Evolutionary conservation across 805 yeast species (phyloP).

Genomic region (Metschnikowia shivogae): DNA sequence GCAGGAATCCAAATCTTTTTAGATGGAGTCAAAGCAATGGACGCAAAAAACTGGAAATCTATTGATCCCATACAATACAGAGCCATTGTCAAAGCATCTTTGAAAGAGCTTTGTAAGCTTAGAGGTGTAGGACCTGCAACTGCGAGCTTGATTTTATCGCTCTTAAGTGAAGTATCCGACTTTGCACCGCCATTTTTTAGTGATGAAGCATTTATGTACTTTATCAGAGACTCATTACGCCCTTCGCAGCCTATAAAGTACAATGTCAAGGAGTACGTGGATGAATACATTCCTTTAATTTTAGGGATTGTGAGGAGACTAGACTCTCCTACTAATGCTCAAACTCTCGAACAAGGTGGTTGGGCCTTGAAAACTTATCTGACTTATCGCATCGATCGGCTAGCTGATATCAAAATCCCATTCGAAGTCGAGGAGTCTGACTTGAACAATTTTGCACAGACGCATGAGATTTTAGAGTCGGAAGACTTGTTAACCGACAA

Average conservation of each 20-base stretch:
- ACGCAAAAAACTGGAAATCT: slow-evolving; percentile 8
- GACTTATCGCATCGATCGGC: slow-evolving; percentile 21
- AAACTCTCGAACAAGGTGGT: slow-evolving; percentile 29
- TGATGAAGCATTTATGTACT: slow-evolving; percentile 43
- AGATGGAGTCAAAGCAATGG: slow-evolving; percentile 3
- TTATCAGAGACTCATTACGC: slow-evolving; percentile 23
- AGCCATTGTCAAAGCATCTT: slow-evolving; percentile 19
- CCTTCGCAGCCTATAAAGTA: slow-evolving; percentile 36
- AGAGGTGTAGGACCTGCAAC: slow-evolving; percentile 52
- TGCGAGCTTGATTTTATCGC: slow-evolving; percentile 40
- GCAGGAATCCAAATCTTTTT: slow-evolving; percentile 21
- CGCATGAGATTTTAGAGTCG: background rate
- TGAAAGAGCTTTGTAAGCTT: slow-evolving; percentile 32
- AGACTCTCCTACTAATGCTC: slow-evolving; percentile 2
- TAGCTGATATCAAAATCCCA: slow-evolving; percentile 23
- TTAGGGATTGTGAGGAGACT: slow-evolving; percentile 2
- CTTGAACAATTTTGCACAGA: slow-evolving; percentile 5
- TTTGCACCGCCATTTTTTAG: slow-evolving; percentile 45
- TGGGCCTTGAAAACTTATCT: slow-evolving; percentile 36
- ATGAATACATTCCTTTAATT: slow-evolving; percentile 26
- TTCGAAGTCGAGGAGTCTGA: slow-evolving; percentile 15
- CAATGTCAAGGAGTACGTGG: slow-evolving; percentile 38
- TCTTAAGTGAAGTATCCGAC: slow-evolving; percentile 19
- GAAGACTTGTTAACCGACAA: background rate
- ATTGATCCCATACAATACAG: slow-evolving; percentile 15